Percentiles rank a stretch among this genome's conserved stretches.
Evolutionary conservation across 129 eudicot genomes (phyloP).

Genomic region (Helichrysum umbraculigerum): DNA sequence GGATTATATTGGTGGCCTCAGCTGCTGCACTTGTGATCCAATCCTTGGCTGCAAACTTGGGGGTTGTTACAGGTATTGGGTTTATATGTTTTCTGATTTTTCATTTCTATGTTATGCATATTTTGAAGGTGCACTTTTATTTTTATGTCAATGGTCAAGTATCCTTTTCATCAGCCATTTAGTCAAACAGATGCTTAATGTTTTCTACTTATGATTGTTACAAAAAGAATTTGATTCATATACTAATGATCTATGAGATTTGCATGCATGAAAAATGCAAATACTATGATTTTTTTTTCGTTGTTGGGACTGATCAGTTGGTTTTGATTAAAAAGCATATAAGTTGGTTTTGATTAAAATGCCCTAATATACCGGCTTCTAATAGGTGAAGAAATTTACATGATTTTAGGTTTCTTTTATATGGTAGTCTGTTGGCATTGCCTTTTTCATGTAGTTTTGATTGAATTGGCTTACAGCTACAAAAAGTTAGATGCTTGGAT

Average conservation of each 20-base stretch:
- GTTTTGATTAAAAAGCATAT: not conserved
- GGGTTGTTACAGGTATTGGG: conserved; percentile 84
- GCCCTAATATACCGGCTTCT: not conserved
- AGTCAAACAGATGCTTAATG: not conserved
- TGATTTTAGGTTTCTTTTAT: not conserved
- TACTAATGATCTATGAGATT: not conserved
- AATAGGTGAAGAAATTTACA: not conserved
- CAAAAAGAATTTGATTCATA: not conserved
- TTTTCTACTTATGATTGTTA: not conserved
- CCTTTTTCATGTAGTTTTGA: not conserved
- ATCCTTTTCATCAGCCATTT: not conserved
- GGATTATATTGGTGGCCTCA: too few species aligned
- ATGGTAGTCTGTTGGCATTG: not conserved
- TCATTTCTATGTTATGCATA: not conserved
- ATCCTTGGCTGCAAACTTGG: conserved; percentile 91
- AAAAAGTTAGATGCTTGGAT: not conserved
- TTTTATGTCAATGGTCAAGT: not conserved
- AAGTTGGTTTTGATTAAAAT: too few species aligned
- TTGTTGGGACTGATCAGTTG: not conserved
- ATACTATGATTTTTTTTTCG: too few species aligned
- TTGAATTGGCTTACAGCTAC: not conserved
- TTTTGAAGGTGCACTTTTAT: not conserved
- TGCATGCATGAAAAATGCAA: not conserved
- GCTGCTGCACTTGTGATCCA: conserved; percentile 89
- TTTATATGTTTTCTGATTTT: conserved; percentile 4